Base-by-base conservation (phyloP, 257 asterid species). In the Scutellaria galericulata region DNA sequence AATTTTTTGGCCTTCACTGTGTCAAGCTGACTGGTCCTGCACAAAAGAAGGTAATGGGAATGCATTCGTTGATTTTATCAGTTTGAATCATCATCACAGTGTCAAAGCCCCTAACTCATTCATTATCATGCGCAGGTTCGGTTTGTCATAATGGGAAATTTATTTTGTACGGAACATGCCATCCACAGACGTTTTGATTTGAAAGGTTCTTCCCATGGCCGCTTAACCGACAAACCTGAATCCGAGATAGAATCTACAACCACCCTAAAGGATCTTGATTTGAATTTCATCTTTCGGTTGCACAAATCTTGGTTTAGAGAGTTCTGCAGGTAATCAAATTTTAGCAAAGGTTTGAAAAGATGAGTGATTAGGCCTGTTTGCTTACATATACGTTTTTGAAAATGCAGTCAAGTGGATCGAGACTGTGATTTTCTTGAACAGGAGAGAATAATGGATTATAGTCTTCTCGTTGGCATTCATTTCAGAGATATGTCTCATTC, bases 201-300 rank as follows among this genome's bases (percentile, higher is more conserved):
- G 78, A 93, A 93, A 76, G 98, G 98, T 22, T 93, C 98, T 55
- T 93, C 98, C 58, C 96, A 85, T 57, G 98, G 99, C 15, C 99
- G 99, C 7, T 62, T 88, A 72, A 91, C 97, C 11, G 93, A 84
- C 57, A 94, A 94, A 78, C 83, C 89, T 41, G 95, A 87, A 74
- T 86, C 96, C 5, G 92, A 89, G 84, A 94, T 91, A 64, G 96
- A 90, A 50, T 65, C 96, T 14, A 87, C 97, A 3, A 91, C 97
- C 44, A 94, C 97, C 6, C 93, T 94, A 75, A 94, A 94, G 85
- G 97, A 94, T 81, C 93, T 94, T 18, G 99, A 94, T 80, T 86
- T 94, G 83, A 94, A 88, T 71, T 91, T 86, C 79, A 81, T 94
- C 66, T 94, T 94, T 82, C 83, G 97, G 66, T 71, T 94, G 76